Conservation (phyloP, 345 rosid species). For the Kernera saxatilis region DNA sequence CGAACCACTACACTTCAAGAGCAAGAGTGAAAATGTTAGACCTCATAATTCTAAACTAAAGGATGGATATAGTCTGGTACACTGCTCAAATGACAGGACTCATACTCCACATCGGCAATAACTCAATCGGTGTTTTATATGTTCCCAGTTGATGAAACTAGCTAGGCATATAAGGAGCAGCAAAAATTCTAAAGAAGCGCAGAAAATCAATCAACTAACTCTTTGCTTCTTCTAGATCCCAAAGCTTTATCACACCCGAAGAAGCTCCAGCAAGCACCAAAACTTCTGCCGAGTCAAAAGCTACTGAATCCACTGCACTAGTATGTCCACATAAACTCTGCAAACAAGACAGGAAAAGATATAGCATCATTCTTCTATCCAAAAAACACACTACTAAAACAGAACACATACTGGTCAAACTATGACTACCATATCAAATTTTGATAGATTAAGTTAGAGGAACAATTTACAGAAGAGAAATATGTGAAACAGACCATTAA, state of each 20-base stretch:
- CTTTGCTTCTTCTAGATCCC: slow-evolving; percentile 38
- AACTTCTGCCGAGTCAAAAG: slow-evolving; percentile 35
- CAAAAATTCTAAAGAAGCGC: not conserved
- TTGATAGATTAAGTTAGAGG: not conserved
- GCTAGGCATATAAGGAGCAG: not conserved
- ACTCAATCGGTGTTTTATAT: not conserved
- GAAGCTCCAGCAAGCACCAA: slow-evolving; percentile 39
- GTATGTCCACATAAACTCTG: slow-evolving; percentile 38
- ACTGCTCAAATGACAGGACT: not conserved
- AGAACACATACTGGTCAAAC: not conserved
- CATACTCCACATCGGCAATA: not conserved
- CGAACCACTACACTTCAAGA: slow-evolving; percentile 99
- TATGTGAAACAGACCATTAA: slow-evolving; percentile 55
- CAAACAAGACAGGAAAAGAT: not conserved
- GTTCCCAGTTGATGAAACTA: not conserved
- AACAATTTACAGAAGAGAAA: not conserved
- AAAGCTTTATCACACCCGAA: slow-evolving; percentile 36
- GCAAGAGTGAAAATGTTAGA: slow-evolving; percentile 45
- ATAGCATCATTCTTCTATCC: not conserved
- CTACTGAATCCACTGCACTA: slow-evolving; percentile 35
- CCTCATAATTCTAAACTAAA: slow-evolving; percentile 11
- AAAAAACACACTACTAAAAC: not conserved
- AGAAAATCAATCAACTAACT: slow-evolving; percentile 32
- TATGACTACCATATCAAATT: not conserved
- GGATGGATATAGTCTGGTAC: not conserved